phyloP scores from a whole-genome alignment of 2,329 filamentous ascomycete species.

The Alternaria infectoria region DNA sequence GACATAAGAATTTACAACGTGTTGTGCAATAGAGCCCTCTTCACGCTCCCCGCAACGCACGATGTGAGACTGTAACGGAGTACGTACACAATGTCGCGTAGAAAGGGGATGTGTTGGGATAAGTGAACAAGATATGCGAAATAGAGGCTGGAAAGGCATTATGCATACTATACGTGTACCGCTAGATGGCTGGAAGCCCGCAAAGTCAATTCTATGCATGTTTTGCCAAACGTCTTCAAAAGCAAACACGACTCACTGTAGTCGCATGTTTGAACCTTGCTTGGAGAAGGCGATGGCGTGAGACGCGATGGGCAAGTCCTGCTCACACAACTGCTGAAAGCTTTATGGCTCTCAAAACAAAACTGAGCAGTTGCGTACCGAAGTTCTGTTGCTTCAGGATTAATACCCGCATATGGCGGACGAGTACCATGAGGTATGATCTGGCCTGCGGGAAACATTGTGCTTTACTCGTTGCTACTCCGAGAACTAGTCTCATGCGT shows the following conservation, averaged over 20 bases:
- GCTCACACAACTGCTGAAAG: neutral
- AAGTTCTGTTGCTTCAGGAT: neutral
- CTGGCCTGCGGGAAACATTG: neutral
- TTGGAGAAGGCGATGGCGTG: neutral
- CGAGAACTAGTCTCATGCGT: constrained; percentile 6
- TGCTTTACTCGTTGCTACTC: neutral
- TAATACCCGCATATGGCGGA: neutral
- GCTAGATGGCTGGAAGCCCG: neutral
- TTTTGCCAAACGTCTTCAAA: neutral
- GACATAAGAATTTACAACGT: neutral
- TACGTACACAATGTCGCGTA: neutral
- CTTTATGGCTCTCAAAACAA: neutral
- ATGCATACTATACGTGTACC: neutral
- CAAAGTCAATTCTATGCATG: neutral
- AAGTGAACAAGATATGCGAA: neutral
- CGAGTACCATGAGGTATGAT: neutral
- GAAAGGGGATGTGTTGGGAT: neutral
- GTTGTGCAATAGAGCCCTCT: neutral
- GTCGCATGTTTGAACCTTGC: neutral
- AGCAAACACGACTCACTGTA: neutral
- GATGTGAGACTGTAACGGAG: neutral
- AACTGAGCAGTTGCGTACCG: neutral
- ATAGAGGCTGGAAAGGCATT: neutral
- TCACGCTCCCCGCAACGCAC: too few species aligned
- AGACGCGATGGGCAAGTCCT: neutral